Evolutionary conservation across 2,329 filamentous ascomycete species (phyloP).

Genomic region (Dactylellina cionopaga): DNA sequence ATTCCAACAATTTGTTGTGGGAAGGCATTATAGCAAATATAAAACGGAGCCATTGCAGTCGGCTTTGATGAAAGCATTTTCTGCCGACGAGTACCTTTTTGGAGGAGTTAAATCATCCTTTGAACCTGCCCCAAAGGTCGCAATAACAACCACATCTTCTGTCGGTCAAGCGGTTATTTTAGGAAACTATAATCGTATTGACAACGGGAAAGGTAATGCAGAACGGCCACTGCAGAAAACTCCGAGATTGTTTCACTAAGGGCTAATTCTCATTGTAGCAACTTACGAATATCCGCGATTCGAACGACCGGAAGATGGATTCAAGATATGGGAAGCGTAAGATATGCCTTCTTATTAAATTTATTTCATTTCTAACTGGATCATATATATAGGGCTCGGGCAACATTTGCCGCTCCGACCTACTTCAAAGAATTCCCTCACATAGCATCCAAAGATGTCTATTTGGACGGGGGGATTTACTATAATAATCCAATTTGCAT

Average conservation of each 20-base stretch:
- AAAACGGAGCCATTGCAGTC: conserved; percentile 60
- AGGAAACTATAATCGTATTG: conserved; percentile 63
- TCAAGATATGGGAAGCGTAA: conserved; percentile 66
- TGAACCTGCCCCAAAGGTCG: conserved; percentile 59
- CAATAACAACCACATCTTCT: conserved; percentile 62
- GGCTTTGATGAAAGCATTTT: conserved; percentile 58
- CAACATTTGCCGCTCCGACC: conserved; percentile 65
- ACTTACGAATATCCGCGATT: conserved; percentile 61
- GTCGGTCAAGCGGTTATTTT: conserved; percentile 62
- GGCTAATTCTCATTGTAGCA: neutral
- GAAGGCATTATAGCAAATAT: conserved; percentile 36
- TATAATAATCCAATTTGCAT: conserved; percentile 66
- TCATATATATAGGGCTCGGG: conserved; percentile 61
- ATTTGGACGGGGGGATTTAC: conserved; percentile 65
- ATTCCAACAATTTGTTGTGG: conserved; percentile 36
- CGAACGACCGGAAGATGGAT: conserved; percentile 60
- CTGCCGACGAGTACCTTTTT: conserved; percentile 61
- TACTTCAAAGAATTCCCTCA: conserved; percentile 68
- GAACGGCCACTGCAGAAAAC: neutral
- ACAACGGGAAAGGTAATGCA: conserved; percentile 53
- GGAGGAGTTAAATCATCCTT: conserved; percentile 57
- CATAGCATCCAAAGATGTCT: conserved; percentile 63
- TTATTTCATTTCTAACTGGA: conserved; percentile 6
- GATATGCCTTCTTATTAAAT: conserved; percentile 12
- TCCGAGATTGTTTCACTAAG: neutral